phyloP scores from a whole-genome alignment of 305 asterid genomes.

The Fraxinus sp. region DNA sequence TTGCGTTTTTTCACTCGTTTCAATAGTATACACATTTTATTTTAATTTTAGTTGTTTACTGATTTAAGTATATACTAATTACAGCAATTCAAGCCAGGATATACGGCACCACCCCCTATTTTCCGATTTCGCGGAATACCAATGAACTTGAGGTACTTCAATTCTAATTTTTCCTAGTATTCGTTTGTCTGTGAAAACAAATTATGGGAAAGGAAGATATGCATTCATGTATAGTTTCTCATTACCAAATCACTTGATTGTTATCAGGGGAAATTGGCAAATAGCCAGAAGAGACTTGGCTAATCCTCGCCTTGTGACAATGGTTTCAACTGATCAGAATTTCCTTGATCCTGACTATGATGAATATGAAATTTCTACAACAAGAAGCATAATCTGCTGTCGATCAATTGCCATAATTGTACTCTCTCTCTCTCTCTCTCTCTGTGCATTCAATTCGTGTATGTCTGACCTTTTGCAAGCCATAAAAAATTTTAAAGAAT shows the following conservation, averaged over 20 bases:
- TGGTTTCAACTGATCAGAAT: constrained; percentile 62
- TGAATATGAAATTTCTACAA: constrained; percentile 55
- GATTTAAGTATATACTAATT: background rate
- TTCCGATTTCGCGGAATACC: constrained; percentile 77
- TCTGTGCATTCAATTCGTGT: background rate
- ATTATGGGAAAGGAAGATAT: background rate
- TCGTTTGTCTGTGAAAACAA: background rate
- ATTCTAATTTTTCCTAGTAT: background rate
- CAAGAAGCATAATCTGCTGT: constrained; percentile 76
- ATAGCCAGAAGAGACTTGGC: constrained; percentile 68
- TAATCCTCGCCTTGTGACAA: constrained; percentile 68
- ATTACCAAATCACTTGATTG: constrained; percentile 11
- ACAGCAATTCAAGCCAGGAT: constrained; percentile 91
- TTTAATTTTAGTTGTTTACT: background rate
- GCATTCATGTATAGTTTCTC: constrained; percentile 9
- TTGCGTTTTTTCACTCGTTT: background rate
- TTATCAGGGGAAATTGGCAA: constrained; percentile 90
- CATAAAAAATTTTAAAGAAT: no score
- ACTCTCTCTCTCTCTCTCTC: constrained; percentile 33
- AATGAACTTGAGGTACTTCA: constrained; percentile 68
- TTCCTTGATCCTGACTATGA: constrained; percentile 51
- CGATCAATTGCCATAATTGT: constrained; percentile 75
- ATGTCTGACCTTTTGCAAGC: no score
- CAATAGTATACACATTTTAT: background rate
- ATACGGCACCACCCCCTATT: constrained; percentile 89